Percentiles rank a stretch among this genome's conserved stretches.
phyloP scores from a whole-genome alignment of 768 basidiomycete species.

The Cystofilobasidium bisporidii region DNA sequence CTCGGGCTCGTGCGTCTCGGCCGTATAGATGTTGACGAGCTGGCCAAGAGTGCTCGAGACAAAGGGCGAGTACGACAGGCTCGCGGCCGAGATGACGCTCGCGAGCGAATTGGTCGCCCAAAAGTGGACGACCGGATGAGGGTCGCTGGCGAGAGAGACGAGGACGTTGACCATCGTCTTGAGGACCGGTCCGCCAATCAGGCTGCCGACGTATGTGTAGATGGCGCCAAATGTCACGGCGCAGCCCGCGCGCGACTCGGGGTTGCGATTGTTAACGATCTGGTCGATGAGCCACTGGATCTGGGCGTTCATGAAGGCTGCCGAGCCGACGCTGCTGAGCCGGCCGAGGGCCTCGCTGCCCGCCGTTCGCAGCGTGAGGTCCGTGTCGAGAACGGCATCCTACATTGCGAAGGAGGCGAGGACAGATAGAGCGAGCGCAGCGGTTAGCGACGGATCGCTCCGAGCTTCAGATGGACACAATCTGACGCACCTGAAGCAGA shows the following conservation, averaged over 20 bases:
- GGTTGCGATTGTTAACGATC: conserved; percentile 88
- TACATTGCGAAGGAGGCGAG: conserved; percentile 34
- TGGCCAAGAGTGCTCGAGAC: conserved; percentile 80
- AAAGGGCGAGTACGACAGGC: conserved; percentile 79
- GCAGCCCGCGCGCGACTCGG: conserved; percentile 83
- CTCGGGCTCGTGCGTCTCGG: conserved; percentile 84
- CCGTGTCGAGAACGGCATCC: conserved; percentile 73
- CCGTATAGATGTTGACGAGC: conserved; percentile 76
- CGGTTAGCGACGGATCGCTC: too few relatives aligned
- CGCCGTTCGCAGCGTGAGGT: conserved; percentile 61
- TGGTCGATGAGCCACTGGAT: conserved; percentile 86
- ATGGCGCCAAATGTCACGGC: conserved; percentile 85
- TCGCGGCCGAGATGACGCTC: conserved; percentile 80
- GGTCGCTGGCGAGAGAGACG: conserved; percentile 89
- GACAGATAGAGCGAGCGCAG: conserved; percentile 10
- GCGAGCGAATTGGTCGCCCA: conserved; percentile 80
- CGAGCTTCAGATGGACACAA: too few relatives aligned
- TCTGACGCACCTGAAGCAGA: conserved; percentile 65
- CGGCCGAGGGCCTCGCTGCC: conserved; percentile 84
- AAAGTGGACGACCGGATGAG: conserved; percentile 91
- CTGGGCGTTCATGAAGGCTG: conserved; percentile 70
- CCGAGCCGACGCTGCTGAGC: conserved; percentile 70
- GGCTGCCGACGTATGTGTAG: conserved; percentile 79
- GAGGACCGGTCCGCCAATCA: conserved; percentile 86
- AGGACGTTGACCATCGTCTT: conserved; percentile 93